A percentile compares a stretch with the other conserved stretches of the same genome.
Evolutionary conservation across 345 rosid genomes (phyloP).

Genomic region (Aurinia saxatilis): DNA sequence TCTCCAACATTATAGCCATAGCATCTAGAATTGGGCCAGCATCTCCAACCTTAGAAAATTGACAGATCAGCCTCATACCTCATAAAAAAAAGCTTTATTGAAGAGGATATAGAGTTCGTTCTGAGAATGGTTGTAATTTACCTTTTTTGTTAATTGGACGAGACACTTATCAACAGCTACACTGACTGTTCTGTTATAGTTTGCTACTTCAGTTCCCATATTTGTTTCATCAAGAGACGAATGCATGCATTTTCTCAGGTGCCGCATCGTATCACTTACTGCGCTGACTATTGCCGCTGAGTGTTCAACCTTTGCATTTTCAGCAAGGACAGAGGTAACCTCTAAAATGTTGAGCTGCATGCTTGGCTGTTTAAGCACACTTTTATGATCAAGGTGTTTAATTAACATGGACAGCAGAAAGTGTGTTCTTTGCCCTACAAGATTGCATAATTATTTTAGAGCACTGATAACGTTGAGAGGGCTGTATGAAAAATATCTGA

Average conservation of each 20-base stretch:
- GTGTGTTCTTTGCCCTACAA: conserved; percentile 79
- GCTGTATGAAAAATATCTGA: neutral
- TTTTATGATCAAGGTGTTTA: conserved; percentile 95
- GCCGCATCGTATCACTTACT: conserved; percentile 74
- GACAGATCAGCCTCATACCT: conserved; percentile 15
- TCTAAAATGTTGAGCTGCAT: conserved; percentile 77
- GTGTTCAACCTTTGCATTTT: conserved; percentile 55
- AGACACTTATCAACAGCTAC: conserved; percentile 87
- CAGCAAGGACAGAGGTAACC: conserved; percentile 68
- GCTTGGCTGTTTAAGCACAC: conserved; percentile 63
- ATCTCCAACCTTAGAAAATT: conserved; percentile 71
- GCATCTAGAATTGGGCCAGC: conserved; percentile 87
- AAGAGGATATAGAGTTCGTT: neutral
- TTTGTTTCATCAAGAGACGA: conserved; percentile 68
- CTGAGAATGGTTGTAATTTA: conserved; percentile 22
- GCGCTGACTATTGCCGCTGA: conserved; percentile 82
- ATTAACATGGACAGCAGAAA: conserved; percentile 74
- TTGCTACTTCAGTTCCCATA: conserved; percentile 49
- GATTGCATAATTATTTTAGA: conserved; percentile 14
- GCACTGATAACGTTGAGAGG: conserved; percentile 8
- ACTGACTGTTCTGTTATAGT: conserved; percentile 49
- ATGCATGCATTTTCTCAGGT: conserved; percentile 81
- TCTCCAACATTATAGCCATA: conserved; percentile 89
- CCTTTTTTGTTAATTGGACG: conserved; percentile 63
- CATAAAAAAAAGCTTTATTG: neutral